Base-by-base conservation (phyloP, 2,329 filamentous ascomycete genomes). In the Colletotrichum sp. region DNA sequence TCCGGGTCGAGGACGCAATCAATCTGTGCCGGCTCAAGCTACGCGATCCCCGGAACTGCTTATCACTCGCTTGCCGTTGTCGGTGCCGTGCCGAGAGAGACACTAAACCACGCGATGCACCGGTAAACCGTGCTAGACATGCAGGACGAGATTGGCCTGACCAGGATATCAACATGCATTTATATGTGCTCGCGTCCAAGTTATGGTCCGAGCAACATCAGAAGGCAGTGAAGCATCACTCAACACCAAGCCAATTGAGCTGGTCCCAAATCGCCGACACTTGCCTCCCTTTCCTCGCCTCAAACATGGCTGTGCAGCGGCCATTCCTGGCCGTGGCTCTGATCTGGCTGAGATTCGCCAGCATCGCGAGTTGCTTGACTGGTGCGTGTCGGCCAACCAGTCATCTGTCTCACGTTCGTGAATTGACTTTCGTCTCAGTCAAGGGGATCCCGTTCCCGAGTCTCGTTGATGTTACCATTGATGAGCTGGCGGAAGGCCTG, bases 391-490 rank as follows among this genome's bases (percentile, higher is more conserved):
- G 22, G 13, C 28, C 25, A 6, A 8, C 10, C 32, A 13, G 15
- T 43, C 22, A 15, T 25, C 6, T 15, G 16, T 39, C 15, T 27
- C 13, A 18, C 12, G 32, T 34, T 22, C 52, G 34, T 25, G 15
- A 61, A 60, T 52, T 76, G 22, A 70, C 30, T 28, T 56, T 15
- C 5, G 9, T 16, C 4, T 5, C 32, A 75, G 74, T 76, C 16
- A 75, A 71, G 61, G 39, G 66, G 16, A 13, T 55, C 22, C 60
- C 77, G 4, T 81, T 85, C n/a, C 85, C 84, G 2, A 77, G 80
- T 8, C 80, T 86, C 16, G 78, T 82, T 25, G 79, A 84, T 18
- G 83, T 81, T 4, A 83, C 81, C 3, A 75, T 86, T 1, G 82
- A 82, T 4, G 82, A 86, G 60, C 76, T 86, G 16, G 70, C 77